Evolutionary conservation across 192 early-diverging fungal species (phyloP).

Genomic region (Cladochytrium replicatum): DNA sequence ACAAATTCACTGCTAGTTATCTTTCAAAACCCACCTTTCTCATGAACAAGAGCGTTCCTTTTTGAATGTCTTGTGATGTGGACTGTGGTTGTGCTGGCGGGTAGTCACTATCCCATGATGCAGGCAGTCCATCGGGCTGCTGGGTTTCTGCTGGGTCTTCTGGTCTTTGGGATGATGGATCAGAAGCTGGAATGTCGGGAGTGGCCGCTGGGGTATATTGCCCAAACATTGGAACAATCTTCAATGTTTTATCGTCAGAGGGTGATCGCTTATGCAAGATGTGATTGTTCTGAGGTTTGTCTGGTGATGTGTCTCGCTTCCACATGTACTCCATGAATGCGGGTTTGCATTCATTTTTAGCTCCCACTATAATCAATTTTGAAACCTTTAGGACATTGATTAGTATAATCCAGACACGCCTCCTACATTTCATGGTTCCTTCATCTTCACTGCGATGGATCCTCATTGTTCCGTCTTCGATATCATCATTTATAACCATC

Average conservation of each 20-base stretch:
- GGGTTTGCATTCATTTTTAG: conserved; percentile 10
- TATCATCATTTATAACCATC: conserved; percentile 2
- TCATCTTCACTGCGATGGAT: conserved; percentile 11
- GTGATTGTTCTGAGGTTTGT: not conserved
- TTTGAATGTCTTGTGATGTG: too few relatives aligned
- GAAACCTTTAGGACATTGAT: not conserved
- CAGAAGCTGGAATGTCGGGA: not conserved
- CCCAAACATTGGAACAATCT: not conserved
- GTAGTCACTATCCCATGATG: too few relatives aligned
- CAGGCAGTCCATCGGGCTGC: not conserved
- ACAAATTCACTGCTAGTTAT: not conserved
- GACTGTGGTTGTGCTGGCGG: too few relatives aligned
- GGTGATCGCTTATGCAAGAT: not conserved
- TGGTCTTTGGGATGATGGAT: not conserved
- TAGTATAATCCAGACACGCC: too few relatives aligned
- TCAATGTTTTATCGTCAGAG: not conserved
- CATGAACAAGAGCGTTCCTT: too few relatives aligned
- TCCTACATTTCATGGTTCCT: conserved; percentile 2
- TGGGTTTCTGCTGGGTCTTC: conserved; percentile 5
- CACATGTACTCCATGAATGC: conserved; percentile 20
- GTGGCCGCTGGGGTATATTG: not conserved
- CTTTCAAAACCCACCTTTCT: too few relatives aligned
- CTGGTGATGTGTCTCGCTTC: not conserved
- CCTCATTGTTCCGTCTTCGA: not conserved
- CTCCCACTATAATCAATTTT: not conserved